Conservation (phyloP, 1,139 yeast genomes). For the Kodamaea plutei region DNA sequence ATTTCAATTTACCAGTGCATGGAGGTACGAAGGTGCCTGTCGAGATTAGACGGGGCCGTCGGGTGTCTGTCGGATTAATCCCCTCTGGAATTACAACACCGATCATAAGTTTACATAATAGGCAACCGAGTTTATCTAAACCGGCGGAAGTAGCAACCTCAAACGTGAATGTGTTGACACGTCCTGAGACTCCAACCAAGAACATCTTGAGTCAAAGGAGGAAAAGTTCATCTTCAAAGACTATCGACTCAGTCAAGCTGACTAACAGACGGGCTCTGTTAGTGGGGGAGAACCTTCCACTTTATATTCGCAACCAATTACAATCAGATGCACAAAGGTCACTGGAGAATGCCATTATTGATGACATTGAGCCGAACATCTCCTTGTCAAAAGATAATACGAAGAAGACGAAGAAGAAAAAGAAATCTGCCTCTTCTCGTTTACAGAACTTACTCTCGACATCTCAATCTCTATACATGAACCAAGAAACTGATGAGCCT, state of each 20-base stretch:
- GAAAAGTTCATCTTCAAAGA: slow-evolving; percentile 3
- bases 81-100: too few species aligned
- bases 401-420: slow-evolving; percentile 1
- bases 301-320: slow-evolving; percentile 34
- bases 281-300: slow-evolving; percentile 39
- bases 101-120: slow-evolving; percentile 3
- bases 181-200: slow-evolving; percentile 16
- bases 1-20: too few species aligned
- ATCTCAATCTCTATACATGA: slow-evolving; percentile 33
- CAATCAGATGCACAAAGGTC: neutral
- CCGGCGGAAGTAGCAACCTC: slow-evolving; percentile 33
- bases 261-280: slow-evolving; percentile 27
- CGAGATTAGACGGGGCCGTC: too few species aligned
- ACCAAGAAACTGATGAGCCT: slow-evolving; percentile 8
- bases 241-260: too few species aligned
- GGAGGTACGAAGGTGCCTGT: too few species aligned
- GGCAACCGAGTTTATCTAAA: slow-evolving; percentile 21
- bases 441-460: slow-evolving; percentile 34
- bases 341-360: neutral
- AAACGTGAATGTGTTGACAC: slow-evolving; percentile 33
- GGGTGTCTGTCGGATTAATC: too few species aligned
- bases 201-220: neutral
- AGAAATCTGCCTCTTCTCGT: slow-evolving; percentile 19
- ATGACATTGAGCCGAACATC: neutral
- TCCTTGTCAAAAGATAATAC: neutral